Base-by-base conservation (phyloP, 2,329 filamentous ascomycete species). In the Stachybotrys chlorohalonatus region DNA sequence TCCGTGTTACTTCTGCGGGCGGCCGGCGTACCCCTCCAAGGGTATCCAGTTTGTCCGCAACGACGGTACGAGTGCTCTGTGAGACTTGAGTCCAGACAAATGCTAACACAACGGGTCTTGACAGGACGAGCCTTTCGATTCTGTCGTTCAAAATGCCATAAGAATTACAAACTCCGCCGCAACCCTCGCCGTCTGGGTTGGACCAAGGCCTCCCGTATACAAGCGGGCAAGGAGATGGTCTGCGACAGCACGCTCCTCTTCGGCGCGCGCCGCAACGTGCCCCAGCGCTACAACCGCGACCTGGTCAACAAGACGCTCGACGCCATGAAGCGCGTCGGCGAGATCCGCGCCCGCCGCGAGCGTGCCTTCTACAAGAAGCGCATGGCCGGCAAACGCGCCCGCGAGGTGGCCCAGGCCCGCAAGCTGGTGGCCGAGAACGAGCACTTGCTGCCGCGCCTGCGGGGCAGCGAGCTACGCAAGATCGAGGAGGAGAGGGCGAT, bases 101-200 rank as follows among this genome's bases (percentile, higher is more conserved):
- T 13, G 49, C 55, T 58, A 45, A 52, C 52, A n/a, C 11, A 31
- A 2, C 11, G 8, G 30, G 8, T 30, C 32, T 24, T 30, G 30
- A 2, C 47, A 67, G 74, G 72, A 58, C 73, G 76, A 66, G 66
- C 73, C 49, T 84, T 84, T 63, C 72, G 81, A 54, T 85, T 85
- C 71, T 85, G 81, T 67, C 72, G 78, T 54, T 78, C 72, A 63
- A 80, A 83, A 71, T 83, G 81, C 70, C 80, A 81, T 69, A 76
- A 77, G 65, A 86, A 85, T 72, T 95, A 95, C 83, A 94, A 95
- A 76, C 95, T 95, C 90, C 96, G 96, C 87, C 86, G 94, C 62
- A 96, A 97, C 76, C 92, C 93, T 42, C 86, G 93, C 70, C 96
- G 96, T 74, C 83, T 97, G 64, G 94, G 91, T 74, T 96, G 93